Percentiles rank a stretch among this genome's conserved stretches.
Evolutionary conservation across 1,139 yeast genomes (phyloP).

Genomic region (Suhomyces atakaporum): DNA sequence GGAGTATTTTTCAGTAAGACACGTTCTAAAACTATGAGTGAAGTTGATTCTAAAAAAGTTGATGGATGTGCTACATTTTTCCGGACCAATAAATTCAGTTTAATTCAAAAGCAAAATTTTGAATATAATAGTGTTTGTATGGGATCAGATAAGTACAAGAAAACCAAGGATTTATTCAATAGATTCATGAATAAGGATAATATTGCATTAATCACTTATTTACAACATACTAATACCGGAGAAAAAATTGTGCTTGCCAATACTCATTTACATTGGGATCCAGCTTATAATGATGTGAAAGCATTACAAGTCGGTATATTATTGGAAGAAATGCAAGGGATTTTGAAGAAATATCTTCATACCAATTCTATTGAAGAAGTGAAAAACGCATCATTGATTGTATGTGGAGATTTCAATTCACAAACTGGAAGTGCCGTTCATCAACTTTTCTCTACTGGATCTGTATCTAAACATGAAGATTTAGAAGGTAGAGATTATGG

Average conservation of each 20-base stretch:
- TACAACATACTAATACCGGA: conserved; percentile 74
- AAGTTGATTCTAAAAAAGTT: conserved; percentile 80
- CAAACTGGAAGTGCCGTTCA: conserved; percentile 87
- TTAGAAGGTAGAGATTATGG: conserved; percentile 90
- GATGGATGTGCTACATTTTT: conserved; percentile 97
- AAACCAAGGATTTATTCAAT: conserved; percentile 91
- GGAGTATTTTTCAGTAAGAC: conserved; percentile 86
- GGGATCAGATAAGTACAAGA: conserved; percentile 85
- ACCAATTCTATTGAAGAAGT: conserved; percentile 52
- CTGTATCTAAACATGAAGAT: conserved; percentile 73
- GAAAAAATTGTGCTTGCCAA: conserved; percentile 76
- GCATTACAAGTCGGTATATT: conserved; percentile 92
- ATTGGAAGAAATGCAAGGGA: conserved; percentile 78
- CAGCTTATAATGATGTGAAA: conserved; percentile 93
- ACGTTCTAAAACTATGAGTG: conserved; percentile 89
- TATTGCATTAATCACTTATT: conserved; percentile 77
- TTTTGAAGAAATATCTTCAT: conserved; percentile 54
- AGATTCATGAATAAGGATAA: conserved; percentile 97
- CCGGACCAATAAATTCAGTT: conserved; percentile 65
- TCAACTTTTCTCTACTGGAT: conserved; percentile 81
- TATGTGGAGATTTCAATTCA: conserved; percentile 97
- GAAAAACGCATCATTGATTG: conserved; percentile 69
- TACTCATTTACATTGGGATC: conserved; percentile 99
- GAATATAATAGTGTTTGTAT: conserved; percentile 90
- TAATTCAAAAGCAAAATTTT: conserved; percentile 69